Evolutionary conservation across 2,329 filamentous ascomycete genomes (phyloP).

Genomic region (Trichocomaceae sp.): DNA sequence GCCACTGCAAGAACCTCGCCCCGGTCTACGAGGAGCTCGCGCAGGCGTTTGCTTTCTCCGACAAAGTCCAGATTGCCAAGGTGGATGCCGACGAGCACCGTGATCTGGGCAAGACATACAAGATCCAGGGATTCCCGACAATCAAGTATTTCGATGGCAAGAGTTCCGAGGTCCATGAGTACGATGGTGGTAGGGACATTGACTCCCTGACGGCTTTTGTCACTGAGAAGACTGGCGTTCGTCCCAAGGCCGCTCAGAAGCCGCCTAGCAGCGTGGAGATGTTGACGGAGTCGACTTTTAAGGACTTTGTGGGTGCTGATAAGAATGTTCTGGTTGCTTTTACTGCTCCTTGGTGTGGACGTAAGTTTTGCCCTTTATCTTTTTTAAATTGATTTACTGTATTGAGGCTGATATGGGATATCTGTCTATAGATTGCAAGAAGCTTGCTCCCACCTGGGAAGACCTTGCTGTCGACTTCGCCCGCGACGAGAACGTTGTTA

Average conservation of each 20-base stretch:
- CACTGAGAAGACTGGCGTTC: slow-evolving; percentile 76
- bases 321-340: slow-evolving; percentile 93
- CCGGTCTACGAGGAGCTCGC: slow-evolving; percentile 92
- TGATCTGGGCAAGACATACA: slow-evolving; percentile 74
- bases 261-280: slow-evolving; percentile 69
- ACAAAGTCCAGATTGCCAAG: slow-evolving; percentile 82
- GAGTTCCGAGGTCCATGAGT: slow-evolving; percentile 76
- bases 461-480: slow-evolving; percentile 73
- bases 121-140: slow-evolving; percentile 90
- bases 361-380: slow-evolving; percentile 50
- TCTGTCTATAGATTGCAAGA: slow-evolving; percentile 76
- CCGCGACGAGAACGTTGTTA: slow-evolving; percentile 68
- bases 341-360: slow-evolving; percentile 96
- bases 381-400: slow-evolving; percentile 1
- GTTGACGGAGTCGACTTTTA: slow-evolving; percentile 74
- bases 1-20: slow-evolving; percentile 96
- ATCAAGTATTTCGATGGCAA: slow-evolving; percentile 98
- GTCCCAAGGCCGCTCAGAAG: slow-evolving; percentile 58
- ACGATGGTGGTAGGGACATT: slow-evolving; percentile 78
- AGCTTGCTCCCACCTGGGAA: slow-evolving; percentile 84
- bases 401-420: background rate
- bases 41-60: slow-evolving; percentile 62
- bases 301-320: slow-evolving; percentile 68
- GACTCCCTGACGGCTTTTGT: slow-evolving; percentile 79
- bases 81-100: slow-evolving; percentile 91